Conservation (phyloP, 768 basidiomycete species). For the Tulasnella sp. region DNA sequence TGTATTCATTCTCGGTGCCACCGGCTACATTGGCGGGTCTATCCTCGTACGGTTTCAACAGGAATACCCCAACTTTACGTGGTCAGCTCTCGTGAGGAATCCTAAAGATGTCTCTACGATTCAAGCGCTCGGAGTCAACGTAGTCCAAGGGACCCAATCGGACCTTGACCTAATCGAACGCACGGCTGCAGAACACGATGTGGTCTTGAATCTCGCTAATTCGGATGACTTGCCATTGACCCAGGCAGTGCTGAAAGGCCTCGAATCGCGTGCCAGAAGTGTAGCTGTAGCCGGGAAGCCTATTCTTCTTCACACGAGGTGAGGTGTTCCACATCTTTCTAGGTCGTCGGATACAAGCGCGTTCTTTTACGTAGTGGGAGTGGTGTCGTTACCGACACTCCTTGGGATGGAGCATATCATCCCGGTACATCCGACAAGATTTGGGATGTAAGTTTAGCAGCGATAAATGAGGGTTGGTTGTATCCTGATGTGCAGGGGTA, state of each 20-base stretch:
- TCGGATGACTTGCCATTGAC: constrained; percentile 35
- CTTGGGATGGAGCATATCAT: constrained; percentile 31
- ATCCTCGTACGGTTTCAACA: constrained; percentile 42
- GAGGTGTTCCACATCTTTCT: constrained; percentile 9
- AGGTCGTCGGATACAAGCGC: background rate
- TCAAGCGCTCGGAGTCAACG: constrained; percentile 28
- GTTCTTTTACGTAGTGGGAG: constrained; percentile 26
- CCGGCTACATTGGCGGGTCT: constrained; percentile 34
- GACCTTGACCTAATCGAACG: constrained; percentile 27
- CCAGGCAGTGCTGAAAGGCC: constrained; percentile 33
- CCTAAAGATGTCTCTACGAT: constrained; percentile 29
- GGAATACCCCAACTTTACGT: constrained; percentile 34
- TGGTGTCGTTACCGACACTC: constrained; percentile 31
- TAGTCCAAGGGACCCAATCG: constrained; percentile 26
- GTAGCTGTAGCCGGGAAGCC: constrained; percentile 27
- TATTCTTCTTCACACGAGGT: constrained; percentile 36
- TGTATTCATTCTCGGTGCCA: constrained; percentile 29
- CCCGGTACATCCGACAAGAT: constrained; percentile 32
- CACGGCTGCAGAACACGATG: constrained; percentile 30
- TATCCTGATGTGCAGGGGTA: constrained; percentile 2
- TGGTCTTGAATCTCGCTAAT: constrained; percentile 36
- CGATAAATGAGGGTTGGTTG: background rate
- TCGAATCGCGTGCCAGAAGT: constrained; percentile 28
- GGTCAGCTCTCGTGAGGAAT: constrained; percentile 31
- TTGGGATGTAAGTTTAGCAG: constrained; percentile 33